Base-by-base conservation (phyloP, 2,329 filamentous ascomycete species). In the Sporothrix euskadiensis region DNA sequence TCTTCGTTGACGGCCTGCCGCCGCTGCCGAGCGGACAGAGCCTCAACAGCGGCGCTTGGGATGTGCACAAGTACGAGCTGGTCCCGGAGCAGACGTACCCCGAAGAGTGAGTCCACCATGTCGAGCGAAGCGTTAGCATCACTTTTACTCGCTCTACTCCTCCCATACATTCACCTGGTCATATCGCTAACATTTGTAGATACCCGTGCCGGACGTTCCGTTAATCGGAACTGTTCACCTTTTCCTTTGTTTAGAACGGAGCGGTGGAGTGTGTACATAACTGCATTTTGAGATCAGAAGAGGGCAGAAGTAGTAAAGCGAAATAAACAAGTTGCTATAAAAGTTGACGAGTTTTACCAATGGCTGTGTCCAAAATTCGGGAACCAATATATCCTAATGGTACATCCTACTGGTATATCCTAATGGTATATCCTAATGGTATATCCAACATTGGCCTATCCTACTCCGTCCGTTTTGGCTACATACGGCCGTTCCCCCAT, bases 21-120 rank as follows among this genome's bases (percentile, higher is more conserved):
- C 96, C 96, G n/a, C 83, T 92, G 79, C 96, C 95, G 19, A 90
- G 90, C 79, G 91, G 92, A n/a, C 83, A 90, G 82, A 88, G 85
- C 77, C 78, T 86, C 74, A 82, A 82, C 65, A 83, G 81, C 63
- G 86, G 86, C 59, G 81, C 85, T 75, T 89, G 89, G 84, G 86
- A 90, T 79, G 89, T 91, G 80, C 90, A 94, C 81, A 89, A 91
- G 82, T 90, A 97, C 79, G 83, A 83, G 76, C 80, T 92, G 78
- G 83, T 85, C 47, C 83, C 85, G 78, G 90, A 94, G 80, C 88
- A 91, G 79, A 87, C 91, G 74, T 98, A 97, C 82, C 84, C 88
- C 47, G 86, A 87, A 69, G 82, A 85, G 92, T 94, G 84, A 83
- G 91, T 89, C 39, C 39, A 4, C 6, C 22, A n/a, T n/a, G 22